Conservation (phyloP, 768 basidiomycete genomes). For the Strobilomyces dryophilus region DNA sequence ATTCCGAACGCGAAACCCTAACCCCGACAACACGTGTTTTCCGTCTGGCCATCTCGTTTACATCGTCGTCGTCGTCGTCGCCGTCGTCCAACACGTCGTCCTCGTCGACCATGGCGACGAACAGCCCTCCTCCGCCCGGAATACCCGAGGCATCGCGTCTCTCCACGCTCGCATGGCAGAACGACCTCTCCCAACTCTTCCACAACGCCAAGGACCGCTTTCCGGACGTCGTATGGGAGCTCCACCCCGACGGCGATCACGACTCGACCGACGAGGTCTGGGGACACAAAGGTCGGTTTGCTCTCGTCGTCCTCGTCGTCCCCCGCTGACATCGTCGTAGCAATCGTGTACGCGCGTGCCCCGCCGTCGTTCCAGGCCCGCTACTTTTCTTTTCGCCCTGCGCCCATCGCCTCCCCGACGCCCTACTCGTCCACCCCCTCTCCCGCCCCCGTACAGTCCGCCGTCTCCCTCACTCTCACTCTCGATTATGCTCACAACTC, state of each 20-base stretch:
- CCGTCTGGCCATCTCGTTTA: constrained; percentile 9
- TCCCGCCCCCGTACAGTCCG: constrained; percentile 53
- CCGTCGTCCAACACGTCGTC: constrained; percentile 20
- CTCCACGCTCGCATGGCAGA: constrained; percentile 74
- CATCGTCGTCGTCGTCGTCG: constrained; percentile 18
- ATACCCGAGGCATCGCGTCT: constrained; percentile 54
- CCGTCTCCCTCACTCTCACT: constrained; percentile 51
- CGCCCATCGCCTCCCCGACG: constrained; percentile 46
- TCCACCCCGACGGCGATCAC: constrained; percentile 49
- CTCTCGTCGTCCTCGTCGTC: not conserved
- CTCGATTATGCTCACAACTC: constrained; percentile 38
- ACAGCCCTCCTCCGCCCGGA: constrained; percentile 26
- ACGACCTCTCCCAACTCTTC: constrained; percentile 75
- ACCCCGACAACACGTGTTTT: constrained; percentile 31
- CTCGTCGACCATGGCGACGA: constrained; percentile 25
- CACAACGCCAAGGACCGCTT: constrained; percentile 85
- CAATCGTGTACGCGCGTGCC: constrained; percentile 94
- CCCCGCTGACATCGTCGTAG: constrained; percentile 35
- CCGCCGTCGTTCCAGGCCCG: constrained; percentile 87
- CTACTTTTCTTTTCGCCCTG: constrained; percentile 77
- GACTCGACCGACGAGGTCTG: constrained; percentile 63
- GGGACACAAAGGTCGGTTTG: constrained; percentile 52
- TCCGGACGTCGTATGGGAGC: constrained; percentile 95
- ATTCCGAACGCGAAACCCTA: constrained; percentile 18
- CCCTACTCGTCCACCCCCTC: constrained; percentile 47